phyloP scores from a whole-genome alignment of 176 grass and related monocot species.

The Musa troglodytarum region DNA sequence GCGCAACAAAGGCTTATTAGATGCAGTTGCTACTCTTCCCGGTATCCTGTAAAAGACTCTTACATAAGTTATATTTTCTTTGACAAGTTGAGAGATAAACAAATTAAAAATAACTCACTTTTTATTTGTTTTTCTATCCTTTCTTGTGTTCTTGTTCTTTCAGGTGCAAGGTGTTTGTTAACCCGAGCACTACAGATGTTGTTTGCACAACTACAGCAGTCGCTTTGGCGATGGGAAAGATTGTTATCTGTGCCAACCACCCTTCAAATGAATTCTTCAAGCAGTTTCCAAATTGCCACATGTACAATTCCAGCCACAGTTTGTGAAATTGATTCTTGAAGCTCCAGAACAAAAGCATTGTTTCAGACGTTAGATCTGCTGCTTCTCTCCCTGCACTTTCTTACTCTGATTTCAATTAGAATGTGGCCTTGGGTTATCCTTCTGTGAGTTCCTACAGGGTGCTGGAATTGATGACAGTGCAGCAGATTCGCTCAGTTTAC shows the following conservation, averaged over 20 bases:
- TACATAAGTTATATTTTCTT: too few relatives aligned
- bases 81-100: too few relatives aligned
- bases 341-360: constrained; percentile 21
- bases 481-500: too few relatives aligned
- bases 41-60: too few relatives aligned
- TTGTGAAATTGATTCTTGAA: constrained; percentile 57
- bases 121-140: neutral
- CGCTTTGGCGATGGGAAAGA: constrained; percentile 91
- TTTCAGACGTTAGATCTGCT: neutral
- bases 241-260: constrained; percentile 80
- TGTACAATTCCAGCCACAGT: constrained; percentile 50
- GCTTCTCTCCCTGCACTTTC: neutral
- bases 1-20: too few relatives aligned
- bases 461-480: too few relatives aligned
- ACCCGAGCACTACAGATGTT: constrained; percentile 88
- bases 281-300: constrained; percentile 82
- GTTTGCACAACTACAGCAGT: constrained; percentile 95
- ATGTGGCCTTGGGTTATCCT: neutral
- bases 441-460: too few relatives aligned
- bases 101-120: neutral
- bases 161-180: constrained; percentile 98
- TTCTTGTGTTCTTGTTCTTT: constrained; percentile 7
- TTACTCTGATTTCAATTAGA: neutral
- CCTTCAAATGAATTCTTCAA: constrained; percentile 96
- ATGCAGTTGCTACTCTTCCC: neutral